A percentile compares a stretch with the other conserved stretches of the same genome.
Evolutionary conservation across 1,284 basidiomycete species (phyloP).

Genomic region (Austroboletus rostrupii): DNA sequence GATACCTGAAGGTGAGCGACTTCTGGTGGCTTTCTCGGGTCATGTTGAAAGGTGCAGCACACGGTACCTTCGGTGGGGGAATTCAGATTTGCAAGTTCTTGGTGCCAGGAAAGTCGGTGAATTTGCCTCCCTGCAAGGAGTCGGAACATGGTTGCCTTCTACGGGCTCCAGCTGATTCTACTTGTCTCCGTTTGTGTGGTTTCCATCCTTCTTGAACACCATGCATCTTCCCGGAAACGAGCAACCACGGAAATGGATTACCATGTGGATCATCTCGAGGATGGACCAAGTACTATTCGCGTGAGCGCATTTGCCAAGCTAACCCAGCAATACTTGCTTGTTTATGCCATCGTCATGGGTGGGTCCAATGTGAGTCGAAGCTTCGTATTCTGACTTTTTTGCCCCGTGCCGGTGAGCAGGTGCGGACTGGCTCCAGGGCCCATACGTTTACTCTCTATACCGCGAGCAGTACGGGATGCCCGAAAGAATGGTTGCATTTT

Average conservation of each 20-base stretch:
- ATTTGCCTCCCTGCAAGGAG: too few relatives aligned
- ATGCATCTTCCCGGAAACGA: conserved; percentile 34
- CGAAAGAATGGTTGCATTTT: conserved; percentile 59
- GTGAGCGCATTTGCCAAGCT: conserved; percentile 35
- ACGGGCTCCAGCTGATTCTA: conserved; percentile 49
- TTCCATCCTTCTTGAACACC: conserved; percentile 45
- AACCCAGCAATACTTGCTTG: conserved; percentile 56
- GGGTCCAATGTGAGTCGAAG: conserved; percentile 14
- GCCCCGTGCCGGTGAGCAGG: conserved; percentile 35
- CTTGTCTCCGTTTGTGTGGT: conserved; percentile 43
- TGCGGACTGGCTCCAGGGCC: conserved; percentile 77
- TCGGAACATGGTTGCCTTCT: conserved; percentile 44
- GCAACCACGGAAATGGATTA: conserved; percentile 20
- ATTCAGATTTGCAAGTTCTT: too few relatives aligned
- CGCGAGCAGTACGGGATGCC: conserved; percentile 62
- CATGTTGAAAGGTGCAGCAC: too few relatives aligned
- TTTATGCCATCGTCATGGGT: conserved; percentile 75
- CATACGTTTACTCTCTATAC: conserved; percentile 71
- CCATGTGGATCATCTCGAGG: conserved; percentile 35
- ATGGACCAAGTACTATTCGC: conserved; percentile 27
- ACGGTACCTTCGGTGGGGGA: too few relatives aligned
- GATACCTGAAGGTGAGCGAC: too few relatives aligned
- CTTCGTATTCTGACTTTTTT: not conserved
- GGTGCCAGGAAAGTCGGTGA: too few relatives aligned
- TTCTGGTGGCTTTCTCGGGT: too few relatives aligned